phyloP scores from a whole-genome alignment of 495 filamentous ascomycete species.

The Parathielavia hyrcaniae region DNA sequence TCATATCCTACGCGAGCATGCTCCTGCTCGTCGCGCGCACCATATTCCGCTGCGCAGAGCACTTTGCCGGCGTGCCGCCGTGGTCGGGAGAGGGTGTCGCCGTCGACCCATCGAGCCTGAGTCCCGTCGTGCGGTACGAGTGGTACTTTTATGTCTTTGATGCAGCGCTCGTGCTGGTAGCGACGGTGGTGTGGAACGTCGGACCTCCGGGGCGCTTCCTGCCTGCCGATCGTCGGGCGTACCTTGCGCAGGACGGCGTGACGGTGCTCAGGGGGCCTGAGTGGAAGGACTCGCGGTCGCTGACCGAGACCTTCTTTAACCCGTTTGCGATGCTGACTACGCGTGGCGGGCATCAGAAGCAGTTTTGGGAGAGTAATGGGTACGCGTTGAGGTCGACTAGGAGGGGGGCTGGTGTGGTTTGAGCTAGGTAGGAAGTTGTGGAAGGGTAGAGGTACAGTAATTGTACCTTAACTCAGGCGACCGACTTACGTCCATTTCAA shows the following conservation, averaged over 20 bases:
- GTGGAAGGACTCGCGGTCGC: slow-evolving; percentile 1
- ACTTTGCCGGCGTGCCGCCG: neutral
- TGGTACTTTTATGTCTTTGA: slow-evolving; percentile 1
- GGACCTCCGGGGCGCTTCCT: neutral
- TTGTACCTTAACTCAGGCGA: no score
- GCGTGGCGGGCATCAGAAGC: neutral
- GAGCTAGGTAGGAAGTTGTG: neutral
- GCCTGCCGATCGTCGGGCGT: neutral
- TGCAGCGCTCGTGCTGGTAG: neutral
- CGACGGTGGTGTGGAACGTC: neutral
- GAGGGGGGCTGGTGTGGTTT: neutral
- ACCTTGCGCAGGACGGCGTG: neutral
- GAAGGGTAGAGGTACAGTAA: no score
- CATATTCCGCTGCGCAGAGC: neutral
- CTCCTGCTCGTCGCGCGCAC: neutral
- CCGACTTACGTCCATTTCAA: no score
- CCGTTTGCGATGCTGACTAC: neutral
- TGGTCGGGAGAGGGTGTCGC: neutral
- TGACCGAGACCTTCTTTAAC: neutral
- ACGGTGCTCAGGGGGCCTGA: neutral
- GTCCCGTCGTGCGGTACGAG: neutral
- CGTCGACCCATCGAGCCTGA: neutral
- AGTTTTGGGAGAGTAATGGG: slow-evolving; percentile 4
- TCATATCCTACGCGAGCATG: neutral
- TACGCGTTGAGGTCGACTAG: neutral